Percentiles rank a stretch among this genome's conserved stretches.
Conservation (phyloP, 1,284 basidiomycete species). For the Dichomitus squalens region DNA sequence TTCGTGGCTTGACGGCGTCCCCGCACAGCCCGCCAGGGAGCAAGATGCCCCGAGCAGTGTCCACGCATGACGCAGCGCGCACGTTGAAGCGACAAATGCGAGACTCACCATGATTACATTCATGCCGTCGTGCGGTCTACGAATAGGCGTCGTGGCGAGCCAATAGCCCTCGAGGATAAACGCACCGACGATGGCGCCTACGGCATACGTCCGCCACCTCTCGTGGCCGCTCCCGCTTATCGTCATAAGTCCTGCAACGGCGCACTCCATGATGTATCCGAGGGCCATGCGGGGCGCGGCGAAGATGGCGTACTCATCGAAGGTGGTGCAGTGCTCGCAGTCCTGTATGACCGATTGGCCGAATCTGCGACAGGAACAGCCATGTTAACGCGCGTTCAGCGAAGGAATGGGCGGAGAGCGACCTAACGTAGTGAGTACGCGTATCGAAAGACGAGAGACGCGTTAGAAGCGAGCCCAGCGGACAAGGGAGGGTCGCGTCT, state of each 20-base stretch:
- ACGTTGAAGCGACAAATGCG: no score
- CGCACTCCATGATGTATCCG: conserved; percentile 58
- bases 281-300: conserved; percentile 55
- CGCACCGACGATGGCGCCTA: conserved; percentile 50
- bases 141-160: conserved; percentile 47
- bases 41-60: no score
- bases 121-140: conserved; percentile 42
- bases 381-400: conserved; percentile 24
- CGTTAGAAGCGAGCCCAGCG: conserved; percentile 54
- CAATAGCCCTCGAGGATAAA: conserved; percentile 58
- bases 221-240: conserved; percentile 41
- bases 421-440: conserved; percentile 64
- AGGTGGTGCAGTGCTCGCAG: conserved; percentile 63
- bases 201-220: conserved; percentile 49
- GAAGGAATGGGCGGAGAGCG: background rate
- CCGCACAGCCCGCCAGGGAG: no score
- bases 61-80: no score
- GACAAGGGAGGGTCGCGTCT: conserved; percentile 41
- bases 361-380: conserved; percentile 42
- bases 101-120: conserved; percentile 57
- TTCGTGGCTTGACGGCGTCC: no score
- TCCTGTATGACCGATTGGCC: conserved; percentile 63
- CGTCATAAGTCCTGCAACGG: conserved; percentile 56
- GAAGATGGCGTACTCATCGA: conserved; percentile 60
- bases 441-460: conserved; percentile 60